These are phyloP conservation scores for Gastrodia elata DNA, from an alignment of 106 monocot genomes.

Conservation along the genomic window DNA sequence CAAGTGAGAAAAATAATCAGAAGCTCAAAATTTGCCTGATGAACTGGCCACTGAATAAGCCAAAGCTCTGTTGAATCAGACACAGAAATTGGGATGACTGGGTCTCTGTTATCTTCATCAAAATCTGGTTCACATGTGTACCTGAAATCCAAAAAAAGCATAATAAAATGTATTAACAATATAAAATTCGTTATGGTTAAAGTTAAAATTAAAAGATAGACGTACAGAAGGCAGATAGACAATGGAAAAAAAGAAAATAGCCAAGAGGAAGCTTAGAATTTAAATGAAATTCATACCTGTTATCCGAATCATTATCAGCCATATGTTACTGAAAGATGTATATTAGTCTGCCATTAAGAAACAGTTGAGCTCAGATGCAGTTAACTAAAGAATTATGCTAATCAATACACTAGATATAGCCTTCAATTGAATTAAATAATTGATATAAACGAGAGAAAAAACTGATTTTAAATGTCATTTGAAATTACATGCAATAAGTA, in stretches of 20 bases:
- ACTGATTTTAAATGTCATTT: not conserved
- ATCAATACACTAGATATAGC: not conserved
- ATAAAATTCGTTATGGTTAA: not conserved
- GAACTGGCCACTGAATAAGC: slow-evolving; percentile 61
- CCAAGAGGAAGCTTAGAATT: not conserved
- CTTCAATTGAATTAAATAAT: not conserved
- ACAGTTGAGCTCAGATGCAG: not conserved
- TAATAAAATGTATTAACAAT: not conserved
- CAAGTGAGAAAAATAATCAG: not conserved
- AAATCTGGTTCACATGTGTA: slow-evolving; percentile 29
- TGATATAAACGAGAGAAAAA: not conserved
- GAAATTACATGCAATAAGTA: not conserved
- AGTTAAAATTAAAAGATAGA: not conserved
- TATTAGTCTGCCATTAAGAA: not conserved
- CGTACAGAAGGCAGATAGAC: not conserved
- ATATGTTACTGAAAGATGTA: slow-evolving; percentile 6
- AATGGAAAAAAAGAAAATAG: not conserved
- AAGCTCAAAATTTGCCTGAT: slow-evolving; percentile 18
- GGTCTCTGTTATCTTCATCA: slow-evolving; percentile 24
- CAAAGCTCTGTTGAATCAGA: slow-evolving; percentile 54
- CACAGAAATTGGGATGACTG: slow-evolving; percentile 26
- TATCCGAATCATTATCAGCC: not conserved
- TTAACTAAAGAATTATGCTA: not conserved
- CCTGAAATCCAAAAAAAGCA: slow-evolving; percentile 11
- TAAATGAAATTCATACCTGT: slow-evolving; percentile 1